Conservation (phyloP, 176 grass and related monocot species). For the Avena atlantica region DNA sequence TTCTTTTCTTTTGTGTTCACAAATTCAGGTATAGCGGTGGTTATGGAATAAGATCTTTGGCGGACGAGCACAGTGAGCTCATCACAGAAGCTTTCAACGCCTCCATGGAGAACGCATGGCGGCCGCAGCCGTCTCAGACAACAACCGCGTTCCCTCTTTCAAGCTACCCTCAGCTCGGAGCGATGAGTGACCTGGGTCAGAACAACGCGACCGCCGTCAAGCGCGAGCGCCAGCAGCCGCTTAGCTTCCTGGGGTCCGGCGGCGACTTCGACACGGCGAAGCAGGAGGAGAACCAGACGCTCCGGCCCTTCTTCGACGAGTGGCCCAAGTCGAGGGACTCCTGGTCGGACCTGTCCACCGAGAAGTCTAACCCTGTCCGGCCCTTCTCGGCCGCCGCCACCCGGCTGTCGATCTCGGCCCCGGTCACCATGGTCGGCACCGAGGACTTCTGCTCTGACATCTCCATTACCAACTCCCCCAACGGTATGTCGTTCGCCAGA, state of each 20-base stretch:
- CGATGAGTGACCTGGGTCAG: constrained; percentile 42
- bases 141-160: constrained; percentile 43
- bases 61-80: constrained; percentile 64
- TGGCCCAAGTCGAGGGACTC: constrained; percentile 72
- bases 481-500: constrained; percentile 34
- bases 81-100: constrained; percentile 64
- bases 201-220: constrained; percentile 42
- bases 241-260: constrained; percentile 41
- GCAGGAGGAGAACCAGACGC: constrained; percentile 60
- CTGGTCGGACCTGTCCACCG: constrained; percentile 59
- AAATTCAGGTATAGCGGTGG: constrained; percentile 44
- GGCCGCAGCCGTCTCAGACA: constrained; percentile 35
- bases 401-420: constrained; percentile 81
- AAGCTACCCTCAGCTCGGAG: constrained; percentile 51
- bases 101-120: constrained; percentile 58
- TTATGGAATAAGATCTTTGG: constrained; percentile 57
- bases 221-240: constrained; percentile 45
- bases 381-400: constrained; percentile 76
- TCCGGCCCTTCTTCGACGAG: constrained; percentile 89
- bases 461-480: constrained; percentile 67
- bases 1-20: too few relatives aligned
- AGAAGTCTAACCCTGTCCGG: constrained; percentile 48
- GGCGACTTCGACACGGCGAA: constrained; percentile 46
- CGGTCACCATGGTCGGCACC: constrained; percentile 30
- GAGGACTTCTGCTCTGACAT: constrained; percentile 58